phyloP scores from a whole-genome alignment of 441 rosid species.

The Populus hybrid region DNA sequence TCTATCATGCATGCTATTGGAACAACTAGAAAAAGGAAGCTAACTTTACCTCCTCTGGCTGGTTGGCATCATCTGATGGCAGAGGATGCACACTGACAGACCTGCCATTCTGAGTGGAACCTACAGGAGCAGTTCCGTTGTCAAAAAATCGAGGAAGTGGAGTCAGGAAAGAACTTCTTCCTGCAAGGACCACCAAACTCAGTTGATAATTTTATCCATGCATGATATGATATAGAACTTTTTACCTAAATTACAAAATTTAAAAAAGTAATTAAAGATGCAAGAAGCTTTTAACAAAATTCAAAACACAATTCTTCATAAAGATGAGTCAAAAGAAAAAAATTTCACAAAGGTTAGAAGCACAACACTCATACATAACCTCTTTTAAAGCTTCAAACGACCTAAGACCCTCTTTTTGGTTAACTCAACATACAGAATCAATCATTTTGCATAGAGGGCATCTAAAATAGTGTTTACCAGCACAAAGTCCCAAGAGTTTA shows the following conservation, averaged over 20 bases:
- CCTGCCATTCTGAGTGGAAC: conserved; percentile 34
- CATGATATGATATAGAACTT: neutral
- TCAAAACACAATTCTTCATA: neutral
- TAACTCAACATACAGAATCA: neutral
- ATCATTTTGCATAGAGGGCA: conserved; percentile 15
- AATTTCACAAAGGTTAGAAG: neutral
- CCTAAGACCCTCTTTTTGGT: neutral
- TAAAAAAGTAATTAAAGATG: neutral
- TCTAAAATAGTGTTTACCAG: conserved; percentile 52
- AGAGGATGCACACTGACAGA: conserved; percentile 51
- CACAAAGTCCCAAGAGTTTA: conserved; percentile 80
- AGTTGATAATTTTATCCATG: conserved; percentile 17
- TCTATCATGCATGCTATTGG: neutral
- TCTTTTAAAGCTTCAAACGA: neutral
- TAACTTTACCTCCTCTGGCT: conserved; percentile 36
- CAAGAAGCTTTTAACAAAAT: neutral
- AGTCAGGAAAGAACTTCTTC: conserved; percentile 52
- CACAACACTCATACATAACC: neutral
- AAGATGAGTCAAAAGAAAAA: neutral
- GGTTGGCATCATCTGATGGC: conserved; percentile 35
- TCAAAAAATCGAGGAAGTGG: conserved; percentile 54
- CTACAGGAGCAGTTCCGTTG: conserved; percentile 36
- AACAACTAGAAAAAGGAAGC: neutral
- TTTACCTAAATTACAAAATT: neutral
- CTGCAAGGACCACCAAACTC: conserved; percentile 30